Percentiles rank a stretch among this genome's conserved stretches.
phyloP scores from a whole-genome alignment of 306 rosid genomes.

The Astragalus membranaceus region DNA sequence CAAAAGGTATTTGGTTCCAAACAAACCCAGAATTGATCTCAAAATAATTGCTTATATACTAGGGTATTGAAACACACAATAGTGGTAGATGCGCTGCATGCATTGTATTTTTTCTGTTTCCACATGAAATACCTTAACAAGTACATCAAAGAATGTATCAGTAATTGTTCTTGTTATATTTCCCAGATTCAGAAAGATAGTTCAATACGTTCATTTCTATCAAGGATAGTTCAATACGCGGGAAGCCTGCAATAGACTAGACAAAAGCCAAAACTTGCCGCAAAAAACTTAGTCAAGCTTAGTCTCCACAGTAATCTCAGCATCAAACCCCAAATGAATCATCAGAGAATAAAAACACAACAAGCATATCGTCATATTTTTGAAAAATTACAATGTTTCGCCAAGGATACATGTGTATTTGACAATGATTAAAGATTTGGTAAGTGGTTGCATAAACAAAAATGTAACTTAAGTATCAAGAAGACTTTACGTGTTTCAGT shows the following conservation, averaged over 20 bases:
- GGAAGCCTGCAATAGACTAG: not conserved
- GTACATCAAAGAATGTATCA: not conserved
- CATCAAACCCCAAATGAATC: constrained; percentile 9
- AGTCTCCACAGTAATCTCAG: not conserved
- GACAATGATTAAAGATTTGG: not conserved
- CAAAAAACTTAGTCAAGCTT: not conserved
- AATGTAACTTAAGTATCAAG: constrained; percentile 10
- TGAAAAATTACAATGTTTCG: constrained; percentile 17
- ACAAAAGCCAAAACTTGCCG: not conserved
- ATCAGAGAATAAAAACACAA: not conserved
- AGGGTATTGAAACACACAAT: not conserved
- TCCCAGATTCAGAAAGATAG: not conserved
- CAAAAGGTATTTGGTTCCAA: too few species aligned
- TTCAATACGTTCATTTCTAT: too few species aligned
- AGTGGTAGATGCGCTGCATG: not conserved
- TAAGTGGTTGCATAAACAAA: not conserved
- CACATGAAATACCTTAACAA: not conserved
- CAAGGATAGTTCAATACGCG: not conserved
- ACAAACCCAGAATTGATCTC: not conserved
- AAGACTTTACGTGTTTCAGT: constrained; percentile 49
- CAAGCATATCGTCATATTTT: constrained; percentile 10
- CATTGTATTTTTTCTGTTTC: not conserved
- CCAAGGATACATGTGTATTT: not conserved
- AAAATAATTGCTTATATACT: not conserved
- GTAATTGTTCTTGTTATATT: not conserved